Conservation (phyloP, 176 grass and related monocot species). For the Chrysopogon serrulatus region DNA sequence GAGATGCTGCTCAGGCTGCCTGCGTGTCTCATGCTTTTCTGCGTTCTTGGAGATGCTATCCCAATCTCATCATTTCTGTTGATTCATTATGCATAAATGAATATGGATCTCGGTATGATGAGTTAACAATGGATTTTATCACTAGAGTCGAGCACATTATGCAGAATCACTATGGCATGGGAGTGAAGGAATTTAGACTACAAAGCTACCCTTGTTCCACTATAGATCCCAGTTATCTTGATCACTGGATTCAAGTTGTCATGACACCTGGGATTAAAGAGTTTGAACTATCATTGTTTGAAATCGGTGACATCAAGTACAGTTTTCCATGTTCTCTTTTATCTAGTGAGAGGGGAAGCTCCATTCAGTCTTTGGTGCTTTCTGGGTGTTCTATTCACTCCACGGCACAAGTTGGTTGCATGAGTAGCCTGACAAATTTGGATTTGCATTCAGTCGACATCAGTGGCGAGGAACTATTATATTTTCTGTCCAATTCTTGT, state of each 20-base stretch:
- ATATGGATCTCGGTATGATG: neutral
- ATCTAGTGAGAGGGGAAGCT: neutral
- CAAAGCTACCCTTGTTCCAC: neutral
- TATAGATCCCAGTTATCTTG: neutral
- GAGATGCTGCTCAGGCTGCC: slow-evolving; percentile 1
- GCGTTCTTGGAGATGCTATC: neutral
- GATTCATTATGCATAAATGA: neutral
- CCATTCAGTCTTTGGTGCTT: neutral
- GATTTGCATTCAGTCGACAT: neutral
- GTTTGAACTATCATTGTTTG: neutral
- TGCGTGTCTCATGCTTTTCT: neutral
- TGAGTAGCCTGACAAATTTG: neutral
- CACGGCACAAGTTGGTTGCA: neutral
- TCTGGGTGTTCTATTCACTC: neutral
- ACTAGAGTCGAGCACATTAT: slow-evolving; percentile 3
- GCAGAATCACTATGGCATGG: neutral
- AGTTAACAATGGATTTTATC: neutral
- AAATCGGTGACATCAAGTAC: neutral
- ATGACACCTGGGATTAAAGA: neutral
- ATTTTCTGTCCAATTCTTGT: neutral
- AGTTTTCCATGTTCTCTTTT: neutral
- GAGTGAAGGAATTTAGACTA: neutral
- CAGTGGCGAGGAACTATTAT: neutral
- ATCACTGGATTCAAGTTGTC: neutral
- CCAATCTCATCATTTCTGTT: neutral